phyloP scores from a whole-genome alignment of 2,329 filamentous ascomycete species.

The Aspergillus quadrilineatus region DNA sequence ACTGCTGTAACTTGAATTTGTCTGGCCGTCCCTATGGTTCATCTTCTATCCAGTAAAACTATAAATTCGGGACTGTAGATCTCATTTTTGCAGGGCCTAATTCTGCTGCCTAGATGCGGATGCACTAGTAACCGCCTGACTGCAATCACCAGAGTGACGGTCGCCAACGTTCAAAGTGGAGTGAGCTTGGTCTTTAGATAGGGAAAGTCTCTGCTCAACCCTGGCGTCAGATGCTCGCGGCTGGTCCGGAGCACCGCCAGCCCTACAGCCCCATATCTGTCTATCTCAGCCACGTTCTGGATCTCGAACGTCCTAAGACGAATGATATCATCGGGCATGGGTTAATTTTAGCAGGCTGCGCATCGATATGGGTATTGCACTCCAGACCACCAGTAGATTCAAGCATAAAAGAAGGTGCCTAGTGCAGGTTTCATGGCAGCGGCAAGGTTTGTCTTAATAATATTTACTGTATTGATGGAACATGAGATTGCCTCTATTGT shows the following conservation, averaged over 20 bases:
- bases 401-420: not conserved
- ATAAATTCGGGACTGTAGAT: constrained; percentile 4
- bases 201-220: not conserved
- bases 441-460: not conserved
- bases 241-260: not conserved
- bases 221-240: not conserved
- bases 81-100: constrained; percentile 2
- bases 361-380: not conserved
- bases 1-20: not conserved
- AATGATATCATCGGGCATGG: constrained; percentile 1
- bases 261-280: constrained; percentile 8
- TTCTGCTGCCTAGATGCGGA: constrained; percentile 3
- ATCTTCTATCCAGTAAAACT: not conserved
- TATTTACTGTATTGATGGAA: not conserved
- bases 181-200: not conserved
- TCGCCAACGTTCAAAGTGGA: not conserved
- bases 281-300: constrained; percentile 4
- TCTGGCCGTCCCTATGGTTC: not conserved
- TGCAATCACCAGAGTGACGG: not conserved
- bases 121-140: constrained; percentile 3
- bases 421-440: not conserved
- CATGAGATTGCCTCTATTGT: not conserved
- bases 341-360: constrained; percentile 1
- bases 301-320: not conserved
- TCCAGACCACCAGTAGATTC: not conserved